Conservation (phyloP, 1,139 yeast genomes). For the Ogataea hybrid region DNA sequence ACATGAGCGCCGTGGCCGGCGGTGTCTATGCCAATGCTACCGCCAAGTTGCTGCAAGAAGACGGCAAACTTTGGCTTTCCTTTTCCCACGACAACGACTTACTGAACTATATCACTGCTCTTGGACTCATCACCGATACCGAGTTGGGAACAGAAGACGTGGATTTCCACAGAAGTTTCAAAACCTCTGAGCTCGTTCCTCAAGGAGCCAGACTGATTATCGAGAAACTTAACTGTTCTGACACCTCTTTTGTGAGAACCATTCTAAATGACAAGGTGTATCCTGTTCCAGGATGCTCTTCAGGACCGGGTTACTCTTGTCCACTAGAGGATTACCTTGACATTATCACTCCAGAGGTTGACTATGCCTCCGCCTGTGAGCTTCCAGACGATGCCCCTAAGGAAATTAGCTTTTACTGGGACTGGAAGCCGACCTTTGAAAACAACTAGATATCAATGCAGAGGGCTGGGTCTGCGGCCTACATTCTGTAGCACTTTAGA, state of each 20-base stretch:
- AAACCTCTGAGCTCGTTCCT: too few species aligned
- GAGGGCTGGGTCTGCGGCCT: not conserved
- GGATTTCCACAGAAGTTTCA: too few species aligned
- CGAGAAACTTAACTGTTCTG: too few species aligned
- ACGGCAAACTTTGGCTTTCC: conserved; percentile 32
- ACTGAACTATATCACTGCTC: conserved; percentile 39
- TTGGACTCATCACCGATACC: too few species aligned
- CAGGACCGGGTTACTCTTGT: conserved; percentile 55
- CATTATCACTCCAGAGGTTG: conserved; percentile 33
- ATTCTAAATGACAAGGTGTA: too few species aligned
- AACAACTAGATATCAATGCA: not conserved
- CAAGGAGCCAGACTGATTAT: too few species aligned
- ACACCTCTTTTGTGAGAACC: too few species aligned
- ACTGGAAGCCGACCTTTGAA: conserved; percentile 20
- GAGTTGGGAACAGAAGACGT: too few species aligned
- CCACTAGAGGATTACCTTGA: conserved; percentile 35
- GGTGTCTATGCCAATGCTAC: conserved; percentile 48
- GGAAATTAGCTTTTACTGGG: conserved; percentile 16
- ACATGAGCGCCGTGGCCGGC: conserved; percentile 40
- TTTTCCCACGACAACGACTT: conserved; percentile 54
- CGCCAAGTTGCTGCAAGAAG: conserved; percentile 38
- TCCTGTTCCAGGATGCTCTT: conserved; percentile 40
- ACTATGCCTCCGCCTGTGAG: conserved; percentile 33
- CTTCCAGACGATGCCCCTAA: conserved; percentile 8
- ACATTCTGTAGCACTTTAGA: too few species aligned